These are phyloP conservation scores for Quercus mongolica DNA, from an alignment of 306 rosid genomes.

Conservation along the genomic window DNA sequence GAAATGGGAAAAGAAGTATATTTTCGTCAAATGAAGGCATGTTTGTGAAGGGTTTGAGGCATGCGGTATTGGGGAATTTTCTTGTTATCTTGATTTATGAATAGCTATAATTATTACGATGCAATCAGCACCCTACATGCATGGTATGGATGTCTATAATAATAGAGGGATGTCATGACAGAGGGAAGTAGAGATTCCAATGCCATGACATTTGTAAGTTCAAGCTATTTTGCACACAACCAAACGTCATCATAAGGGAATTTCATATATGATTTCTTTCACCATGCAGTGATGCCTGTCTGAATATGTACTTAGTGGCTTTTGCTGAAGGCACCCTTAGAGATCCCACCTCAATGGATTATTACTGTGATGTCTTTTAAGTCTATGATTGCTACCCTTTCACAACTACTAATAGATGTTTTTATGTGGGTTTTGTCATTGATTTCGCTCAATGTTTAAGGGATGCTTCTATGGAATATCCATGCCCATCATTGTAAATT, in stretches of 20 bases:
- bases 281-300: background rate
- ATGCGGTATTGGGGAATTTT: constrained; percentile 58
- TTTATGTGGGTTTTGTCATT: too few species aligned
- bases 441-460: too few species aligned
- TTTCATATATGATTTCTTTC: background rate
- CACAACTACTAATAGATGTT: too few species aligned
- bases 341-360: background rate
- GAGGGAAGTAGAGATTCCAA: too few species aligned
- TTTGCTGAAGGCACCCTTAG: background rate
- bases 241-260: background rate
- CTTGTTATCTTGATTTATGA: constrained; percentile 6
- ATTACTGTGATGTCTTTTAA: background rate
- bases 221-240: background rate
- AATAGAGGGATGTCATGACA: too few species aligned
- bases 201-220: too few species aligned
- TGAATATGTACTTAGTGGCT: background rate
- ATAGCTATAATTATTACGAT: constrained; percentile 1
- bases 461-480: too few species aligned
- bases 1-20: constrained; percentile 65
- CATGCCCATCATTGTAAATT: too few species aligned
- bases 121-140: background rate
- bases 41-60: constrained; percentile 59
- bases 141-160: too few species aligned
- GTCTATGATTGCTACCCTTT: background rate
- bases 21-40: constrained; percentile 64